phyloP scores from a whole-genome alignment of 495 filamentous ascomycete species.

The Podospora bellae-mahoneyi region DNA sequence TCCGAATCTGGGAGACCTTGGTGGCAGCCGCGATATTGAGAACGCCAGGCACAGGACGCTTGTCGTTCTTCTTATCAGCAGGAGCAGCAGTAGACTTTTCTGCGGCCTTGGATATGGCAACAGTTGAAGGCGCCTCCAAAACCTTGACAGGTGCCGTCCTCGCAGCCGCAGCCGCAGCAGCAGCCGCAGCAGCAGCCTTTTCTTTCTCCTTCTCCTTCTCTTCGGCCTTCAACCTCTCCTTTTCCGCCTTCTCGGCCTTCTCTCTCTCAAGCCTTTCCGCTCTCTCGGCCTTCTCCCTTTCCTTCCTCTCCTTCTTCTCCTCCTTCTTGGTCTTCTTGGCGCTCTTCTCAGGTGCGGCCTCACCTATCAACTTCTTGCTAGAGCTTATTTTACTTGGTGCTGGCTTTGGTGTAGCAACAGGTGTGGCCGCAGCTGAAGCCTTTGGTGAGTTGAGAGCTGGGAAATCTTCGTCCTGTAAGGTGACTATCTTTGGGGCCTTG shows the following conservation, averaged over 20 bases:
- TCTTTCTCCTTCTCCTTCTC: constrained; percentile 15
- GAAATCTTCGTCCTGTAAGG: constrained; percentile 57
- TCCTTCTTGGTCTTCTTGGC: constrained; percentile 20
- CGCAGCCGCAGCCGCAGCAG: constrained; percentile 27
- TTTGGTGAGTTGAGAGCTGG: constrained; percentile 50
- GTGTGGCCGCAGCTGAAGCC: constrained; percentile 22
- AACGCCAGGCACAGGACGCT: constrained; percentile 56
- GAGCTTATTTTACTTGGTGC: constrained; percentile 26
- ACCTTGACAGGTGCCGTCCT: constrained; percentile 34
- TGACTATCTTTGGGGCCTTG: constrained; percentile 43
- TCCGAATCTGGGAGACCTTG: constrained; percentile 33
- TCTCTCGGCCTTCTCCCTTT: constrained; percentile 16
- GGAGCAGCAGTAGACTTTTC: not conserved
- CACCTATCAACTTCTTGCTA: constrained; percentile 19
- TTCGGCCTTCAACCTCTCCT: constrained; percentile 8
- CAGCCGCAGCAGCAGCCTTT: not conserved
- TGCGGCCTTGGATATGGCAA: constrained; percentile 13
- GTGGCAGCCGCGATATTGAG: constrained; percentile 62
- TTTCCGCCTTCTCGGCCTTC: constrained; percentile 14
- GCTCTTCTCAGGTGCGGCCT: not conserved
- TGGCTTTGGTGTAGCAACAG: constrained; percentile 27
- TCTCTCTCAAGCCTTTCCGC: not conserved
- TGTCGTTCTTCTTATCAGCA: constrained; percentile 50
- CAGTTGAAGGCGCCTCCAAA: not conserved
- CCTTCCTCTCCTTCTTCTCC: constrained; percentile 22